Evolutionary conservation across 345 rosid species (phyloP), one percentile per base, ranked within the genome.

Genomic region (Brassica juncea): DNA sequence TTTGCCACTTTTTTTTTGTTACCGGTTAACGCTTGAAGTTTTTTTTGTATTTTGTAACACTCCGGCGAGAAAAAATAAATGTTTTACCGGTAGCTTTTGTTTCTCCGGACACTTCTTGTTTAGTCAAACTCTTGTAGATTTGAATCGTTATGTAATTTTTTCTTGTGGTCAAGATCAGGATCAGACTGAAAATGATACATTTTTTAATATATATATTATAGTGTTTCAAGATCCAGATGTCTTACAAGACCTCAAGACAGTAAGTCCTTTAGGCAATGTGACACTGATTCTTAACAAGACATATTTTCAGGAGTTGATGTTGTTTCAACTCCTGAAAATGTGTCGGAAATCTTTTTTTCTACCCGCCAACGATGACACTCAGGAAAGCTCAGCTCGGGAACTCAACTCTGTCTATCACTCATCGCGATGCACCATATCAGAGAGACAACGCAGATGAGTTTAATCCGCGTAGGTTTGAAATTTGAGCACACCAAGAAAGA

Each of bases 201-300:
- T 8, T 57, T 9, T 32, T 7, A 5, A 32, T 32, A 19, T 19
- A 19, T 19, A 19, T 19, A 19, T 19, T 19, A 19, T 19, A 19
- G 21, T 19, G 21, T 19, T 19, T 19, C 32, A 31, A 34, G 49
- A 42, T 42, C n/a, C n/a, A 42, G 89, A 86, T 10, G 72, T 72
- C 23, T 68, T 94, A 55, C 85, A 76, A 31, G 85, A 87, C 28
- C 88, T 94, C 52, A 92, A 91, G 83, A 78, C 82, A 49, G 97
- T 92, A 85, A 85, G 92, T 79, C 54, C 6, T 21, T 34, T 28
- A 21, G 19, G 6, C 9, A 34, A 34, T 68, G 30, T 85, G 82
- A 75, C 78, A 85, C 0, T 87, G 72, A 82, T 85, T 90, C 57
- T 76, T 57, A 15, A 70, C 39, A 88, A 76, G 62, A 77, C 21